Conservation (phyloP, 139 green algal species). For the Closterium sp. region DNA sequence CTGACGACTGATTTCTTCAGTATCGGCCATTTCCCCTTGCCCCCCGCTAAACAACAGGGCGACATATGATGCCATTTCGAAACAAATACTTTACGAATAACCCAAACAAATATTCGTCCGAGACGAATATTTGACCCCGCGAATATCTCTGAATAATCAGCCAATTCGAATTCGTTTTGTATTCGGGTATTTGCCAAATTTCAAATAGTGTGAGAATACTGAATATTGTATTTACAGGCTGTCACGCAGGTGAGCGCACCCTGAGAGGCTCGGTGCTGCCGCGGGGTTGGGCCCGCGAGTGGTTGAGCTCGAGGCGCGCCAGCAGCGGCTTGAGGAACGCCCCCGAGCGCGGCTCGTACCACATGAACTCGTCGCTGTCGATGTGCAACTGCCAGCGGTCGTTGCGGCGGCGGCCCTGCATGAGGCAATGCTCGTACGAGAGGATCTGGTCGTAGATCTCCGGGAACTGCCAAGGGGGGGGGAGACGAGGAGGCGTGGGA, state of each 20-base stretch:
- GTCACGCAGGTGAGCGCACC: neutral
- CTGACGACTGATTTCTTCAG: no score
- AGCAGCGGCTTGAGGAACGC: slow-evolving; percentile 6
- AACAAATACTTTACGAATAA: no score
- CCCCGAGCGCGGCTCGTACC: neutral
- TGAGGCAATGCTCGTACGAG: slow-evolving; percentile 35
- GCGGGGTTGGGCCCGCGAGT: neutral
- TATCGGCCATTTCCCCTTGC: no score
- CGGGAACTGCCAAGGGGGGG: slow-evolving; percentile 2
- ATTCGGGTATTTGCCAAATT: no score
- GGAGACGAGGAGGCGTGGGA: neutral
- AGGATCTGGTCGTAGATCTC: slow-evolving; percentile 33
- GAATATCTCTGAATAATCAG: no score
- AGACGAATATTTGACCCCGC: no score
- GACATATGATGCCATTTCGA: no score
- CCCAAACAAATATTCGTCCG: no score
- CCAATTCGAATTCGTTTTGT: no score
- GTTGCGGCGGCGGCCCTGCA: slow-evolving; percentile 6
- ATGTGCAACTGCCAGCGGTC: slow-evolving; percentile 21
- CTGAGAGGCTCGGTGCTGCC: neutral
- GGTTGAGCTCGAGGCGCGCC: neutral
- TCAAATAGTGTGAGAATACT: no score
- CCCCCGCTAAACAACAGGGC: no score
- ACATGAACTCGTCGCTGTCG: slow-evolving; percentile 29
- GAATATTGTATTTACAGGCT: neutral